phyloP scores from a whole-genome alignment of 257 asterid species.

The Solanum bukasovii region DNA sequence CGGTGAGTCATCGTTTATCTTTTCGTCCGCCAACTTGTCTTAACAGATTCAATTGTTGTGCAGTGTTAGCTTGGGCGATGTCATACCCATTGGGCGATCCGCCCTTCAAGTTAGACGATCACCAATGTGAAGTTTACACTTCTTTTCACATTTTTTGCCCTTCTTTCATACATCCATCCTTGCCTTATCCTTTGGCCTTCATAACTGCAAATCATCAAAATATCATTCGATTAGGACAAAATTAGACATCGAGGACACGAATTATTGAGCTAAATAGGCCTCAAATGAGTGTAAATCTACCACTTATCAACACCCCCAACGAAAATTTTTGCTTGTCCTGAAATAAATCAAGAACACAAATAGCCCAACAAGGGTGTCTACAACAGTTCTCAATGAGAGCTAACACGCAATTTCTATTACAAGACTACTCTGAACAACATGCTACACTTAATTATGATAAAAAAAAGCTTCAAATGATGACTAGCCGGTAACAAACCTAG shows the following conservation, averaged over 20 bases:
- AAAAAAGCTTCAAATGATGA: neutral
- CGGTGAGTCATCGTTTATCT: neutral
- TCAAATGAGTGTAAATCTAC: neutral
- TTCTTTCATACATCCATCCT: no score
- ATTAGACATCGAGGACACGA: neutral
- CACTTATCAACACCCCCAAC: neutral
- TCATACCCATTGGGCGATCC: neutral
- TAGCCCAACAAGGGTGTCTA: neutral
- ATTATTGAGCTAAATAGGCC: neutral
- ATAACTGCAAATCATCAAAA: neutral
- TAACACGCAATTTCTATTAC: neutral
- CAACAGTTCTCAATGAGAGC: neutral
- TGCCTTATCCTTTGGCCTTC: neutral
- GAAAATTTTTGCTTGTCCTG: neutral
- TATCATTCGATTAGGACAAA: neutral
- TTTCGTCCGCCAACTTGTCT: neutral
- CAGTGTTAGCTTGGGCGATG: neutral
- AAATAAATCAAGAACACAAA: neutral
- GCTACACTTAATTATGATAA: neutral
- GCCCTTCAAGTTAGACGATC: neutral
- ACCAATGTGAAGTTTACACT: neutral
- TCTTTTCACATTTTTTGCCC: no score
- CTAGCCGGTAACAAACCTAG: no score
- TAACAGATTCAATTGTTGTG: no score
- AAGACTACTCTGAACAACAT: neutral